Evolutionary conservation across 306 rosid species (phyloP).

Genomic region (Cucurbita ficifolia): DNA sequence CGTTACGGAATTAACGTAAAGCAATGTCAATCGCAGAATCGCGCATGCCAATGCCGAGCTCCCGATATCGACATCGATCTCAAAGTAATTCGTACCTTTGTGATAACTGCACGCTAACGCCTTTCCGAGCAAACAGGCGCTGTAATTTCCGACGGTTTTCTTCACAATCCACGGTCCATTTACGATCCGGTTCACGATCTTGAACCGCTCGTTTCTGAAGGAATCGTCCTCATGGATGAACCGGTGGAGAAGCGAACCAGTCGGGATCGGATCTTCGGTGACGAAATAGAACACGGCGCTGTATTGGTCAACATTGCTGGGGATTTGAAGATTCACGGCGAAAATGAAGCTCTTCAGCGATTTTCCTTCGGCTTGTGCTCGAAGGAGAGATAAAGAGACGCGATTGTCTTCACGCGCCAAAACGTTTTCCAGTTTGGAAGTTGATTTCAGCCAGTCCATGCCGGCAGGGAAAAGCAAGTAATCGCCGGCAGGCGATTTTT

Average conservation of each 20-base stretch:
- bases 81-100: constrained; percentile 50
- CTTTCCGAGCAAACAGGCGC: constrained; percentile 71
- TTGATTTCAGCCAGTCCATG: constrained; percentile 79
- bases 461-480: constrained; percentile 60
- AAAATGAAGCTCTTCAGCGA: constrained; percentile 52
- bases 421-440: constrained; percentile 53
- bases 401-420: constrained; percentile 64
- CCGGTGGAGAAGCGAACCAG: constrained; percentile 50
- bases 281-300: constrained; percentile 76
- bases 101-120: constrained; percentile 73
- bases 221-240: constrained; percentile 61
- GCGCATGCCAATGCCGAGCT: constrained; percentile 76
- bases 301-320: constrained; percentile 56
- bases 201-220: constrained; percentile 70
- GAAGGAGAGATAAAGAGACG: constrained; percentile 30
- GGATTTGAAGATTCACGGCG: constrained; percentile 72
- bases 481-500: constrained; percentile 53
- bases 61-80: constrained; percentile 79
- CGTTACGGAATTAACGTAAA: constrained; percentile 51
- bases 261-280: constrained; percentile 43
- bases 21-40: constrained; percentile 55
- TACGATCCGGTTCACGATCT: constrained; percentile 80
- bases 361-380: constrained; percentile 36
- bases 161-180: constrained; percentile 88
- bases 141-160: constrained; percentile 63